Evolutionary conservation across 257 asterid genomes (phyloP).

Genomic region (Solanum peruvianum): DNA sequence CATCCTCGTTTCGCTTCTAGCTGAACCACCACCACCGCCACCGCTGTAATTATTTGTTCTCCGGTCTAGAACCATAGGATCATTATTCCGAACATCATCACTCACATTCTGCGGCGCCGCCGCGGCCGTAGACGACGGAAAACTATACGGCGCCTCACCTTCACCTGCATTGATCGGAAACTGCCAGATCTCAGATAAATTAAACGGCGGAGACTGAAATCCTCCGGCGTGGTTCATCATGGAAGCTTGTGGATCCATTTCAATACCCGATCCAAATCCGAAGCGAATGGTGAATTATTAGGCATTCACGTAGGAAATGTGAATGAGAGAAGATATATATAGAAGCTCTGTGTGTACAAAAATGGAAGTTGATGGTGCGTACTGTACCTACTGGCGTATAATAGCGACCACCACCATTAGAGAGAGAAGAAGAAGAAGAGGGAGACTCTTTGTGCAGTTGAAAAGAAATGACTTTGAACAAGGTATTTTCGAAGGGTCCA

Average conservation of each 20-base stretch:
- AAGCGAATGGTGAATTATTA: conserved; percentile 3
- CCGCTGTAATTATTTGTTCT: conserved; percentile 15
- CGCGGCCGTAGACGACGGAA: not conserved
- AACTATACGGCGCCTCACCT: conserved; percentile 20
- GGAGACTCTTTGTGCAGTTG: conserved; percentile 28
- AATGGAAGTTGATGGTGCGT: conserved; percentile 35
- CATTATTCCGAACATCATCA: not conserved
- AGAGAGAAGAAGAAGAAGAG: conserved; percentile 13
- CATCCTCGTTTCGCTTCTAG: conserved; percentile 40
- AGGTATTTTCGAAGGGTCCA: conserved; percentile 47
- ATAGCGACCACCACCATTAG: conserved; percentile 13
- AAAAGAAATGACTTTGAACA: conserved; percentile 40
- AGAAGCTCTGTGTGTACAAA: not conserved
- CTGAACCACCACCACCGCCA: conserved; percentile 5
- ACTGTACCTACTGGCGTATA: conserved; percentile 34
- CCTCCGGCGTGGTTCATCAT: conserved; percentile 28
- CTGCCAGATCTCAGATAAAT: conserved; percentile 52
- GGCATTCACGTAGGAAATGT: not conserved
- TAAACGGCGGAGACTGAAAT: not conserved
- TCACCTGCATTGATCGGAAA: conserved; percentile 29
- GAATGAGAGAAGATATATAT: conserved; percentile 1
- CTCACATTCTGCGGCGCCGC: not conserved
- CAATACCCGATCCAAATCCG: conserved; percentile 1
- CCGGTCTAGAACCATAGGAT: conserved; percentile 38
- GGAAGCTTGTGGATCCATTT: conserved; percentile 43